Conservation (phyloP, 164 flowering plant species). For the Macadamia integrifolia region DNA sequence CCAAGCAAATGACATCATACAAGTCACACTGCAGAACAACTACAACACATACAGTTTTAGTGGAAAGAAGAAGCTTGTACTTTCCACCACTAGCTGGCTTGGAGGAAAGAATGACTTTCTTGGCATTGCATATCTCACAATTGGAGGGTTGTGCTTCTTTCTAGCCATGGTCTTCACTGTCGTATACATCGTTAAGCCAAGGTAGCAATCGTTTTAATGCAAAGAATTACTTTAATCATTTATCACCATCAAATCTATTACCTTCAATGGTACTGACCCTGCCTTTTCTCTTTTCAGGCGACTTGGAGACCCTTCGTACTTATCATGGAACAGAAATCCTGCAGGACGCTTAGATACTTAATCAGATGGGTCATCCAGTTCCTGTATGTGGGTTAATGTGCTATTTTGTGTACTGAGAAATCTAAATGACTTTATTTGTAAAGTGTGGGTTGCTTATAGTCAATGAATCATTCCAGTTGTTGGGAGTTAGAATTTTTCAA, state of each 20-base stretch:
- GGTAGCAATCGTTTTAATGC: slow-evolving; percentile 8
- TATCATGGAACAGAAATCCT: slow-evolving; percentile 81
- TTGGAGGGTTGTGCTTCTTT: slow-evolving; percentile 12
- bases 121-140: slow-evolving; percentile 12
- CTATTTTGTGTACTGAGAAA: slow-evolving; percentile 14
- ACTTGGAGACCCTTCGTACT: slow-evolving; percentile 75
- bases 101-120: slow-evolving; percentile 13
- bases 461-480: not conserved
- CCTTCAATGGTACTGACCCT: not conserved
- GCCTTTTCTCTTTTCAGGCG: slow-evolving; percentile 35
- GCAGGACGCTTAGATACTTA: slow-evolving; percentile 32
- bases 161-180: slow-evolving; percentile 1
- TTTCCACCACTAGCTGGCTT: slow-evolving; percentile 11
- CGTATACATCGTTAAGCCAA: slow-evolving; percentile 3
- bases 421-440: not conserved
- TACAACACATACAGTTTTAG: slow-evolving; percentile 11
- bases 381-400: slow-evolving; percentile 8
- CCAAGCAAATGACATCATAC: not conserved
- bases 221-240: not conserved
- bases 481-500: slow-evolving; percentile 7
- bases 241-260: not conserved
- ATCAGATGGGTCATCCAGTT: slow-evolving; percentile 1
- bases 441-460: not conserved
- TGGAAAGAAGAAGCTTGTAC: slow-evolving; percentile 15
- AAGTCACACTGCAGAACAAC: slow-evolving; percentile 7